phyloP scores from a whole-genome alignment of 352 stramenopile genomes.

The Globisporangium spiculum region DNA sequence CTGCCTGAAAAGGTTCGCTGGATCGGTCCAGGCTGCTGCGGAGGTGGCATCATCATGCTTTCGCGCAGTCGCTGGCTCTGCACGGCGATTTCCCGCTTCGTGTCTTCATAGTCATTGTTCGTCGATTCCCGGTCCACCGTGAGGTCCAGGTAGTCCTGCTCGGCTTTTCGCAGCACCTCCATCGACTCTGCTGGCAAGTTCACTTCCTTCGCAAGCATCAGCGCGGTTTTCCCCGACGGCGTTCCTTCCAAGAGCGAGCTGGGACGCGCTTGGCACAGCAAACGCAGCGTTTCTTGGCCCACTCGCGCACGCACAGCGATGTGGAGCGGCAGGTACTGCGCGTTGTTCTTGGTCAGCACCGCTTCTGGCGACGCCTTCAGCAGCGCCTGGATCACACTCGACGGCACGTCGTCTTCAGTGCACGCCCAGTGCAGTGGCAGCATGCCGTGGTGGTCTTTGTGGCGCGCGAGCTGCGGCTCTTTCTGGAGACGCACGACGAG shows the following conservation, averaged over 20 bases:
- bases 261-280: constrained; percentile 63
- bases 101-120: constrained; percentile 62
- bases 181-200: constrained; percentile 41
- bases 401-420: constrained; percentile 72
- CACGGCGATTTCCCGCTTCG: constrained; percentile 72
- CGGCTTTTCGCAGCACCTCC: constrained; percentile 62
- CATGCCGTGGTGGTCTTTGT: constrained; percentile 85
- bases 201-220: constrained; percentile 63
- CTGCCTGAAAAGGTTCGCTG: constrained; percentile 7
- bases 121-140: constrained; percentile 57
- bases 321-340: constrained; percentile 80
- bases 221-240: constrained; percentile 63
- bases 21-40: constrained; percentile 4
- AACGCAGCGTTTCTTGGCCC: constrained; percentile 41
- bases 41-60: constrained; percentile 45
- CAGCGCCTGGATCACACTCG: constrained; percentile 54
- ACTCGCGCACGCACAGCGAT: constrained; percentile 70
- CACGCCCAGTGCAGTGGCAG: constrained; percentile 82
- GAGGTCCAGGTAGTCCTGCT: constrained; percentile 68
- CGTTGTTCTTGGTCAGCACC: constrained; percentile 79
- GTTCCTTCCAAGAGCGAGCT: constrained; percentile 72
- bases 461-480: constrained; percentile 64
- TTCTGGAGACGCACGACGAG: constrained; percentile 55
- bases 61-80: constrained; percentile 76
- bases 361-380: constrained; percentile 71